Base-by-base conservation (phyloP, 495 filamentous ascomycete genomes). In the Aspergillus mulundensis region DNA sequence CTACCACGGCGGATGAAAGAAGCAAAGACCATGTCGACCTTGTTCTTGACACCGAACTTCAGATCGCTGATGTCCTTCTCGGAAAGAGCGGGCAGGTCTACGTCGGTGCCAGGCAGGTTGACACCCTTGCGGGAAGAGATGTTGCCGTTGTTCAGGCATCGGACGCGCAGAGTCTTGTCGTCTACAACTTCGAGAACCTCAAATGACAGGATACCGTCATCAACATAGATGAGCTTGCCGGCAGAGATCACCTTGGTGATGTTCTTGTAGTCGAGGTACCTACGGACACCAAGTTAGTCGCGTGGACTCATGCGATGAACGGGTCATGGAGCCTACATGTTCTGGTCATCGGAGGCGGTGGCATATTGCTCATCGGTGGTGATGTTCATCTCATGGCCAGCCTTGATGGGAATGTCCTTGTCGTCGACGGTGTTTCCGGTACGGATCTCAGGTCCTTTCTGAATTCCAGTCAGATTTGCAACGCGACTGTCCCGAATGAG, bases 181-280 rank as follows among this genome's bases (percentile, higher is more conserved):
- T 98, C 88, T 54, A 89, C 81, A 62, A 98, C 81, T 65, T 92
- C 83, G 53, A 97, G 61, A 36, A 97, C 94, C 66, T 96, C 87
- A 65, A 98, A 97, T 4, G 92, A 93, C 53, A 97, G 86, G 51
- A 97, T 91, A 67, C 94, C 94, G 64, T 98, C 94, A 66, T 98
- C 94, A 60, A 98, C 95, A 76, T 95, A 98, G 81, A 98, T 96
- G 70, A 88, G 87, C 65, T 93, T 91, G 65, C 95, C 95, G n/a
- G 82, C 75, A 61, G 86, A 70, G 71, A 98, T 97, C 66, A 98
- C 92, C 77, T 92, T 95, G 77, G 94, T 96, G 81, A 98, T 96
- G 82, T 98, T 98, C 85, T 92, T 93, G 78, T 98, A 98, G 79
- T 98, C 94, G 65, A 98, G 88, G 63, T 91, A 95, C 91, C 91